Evolutionary conservation across 164 flowering plant species (phyloP).

Genomic region (Macadamia integrifolia): DNA sequence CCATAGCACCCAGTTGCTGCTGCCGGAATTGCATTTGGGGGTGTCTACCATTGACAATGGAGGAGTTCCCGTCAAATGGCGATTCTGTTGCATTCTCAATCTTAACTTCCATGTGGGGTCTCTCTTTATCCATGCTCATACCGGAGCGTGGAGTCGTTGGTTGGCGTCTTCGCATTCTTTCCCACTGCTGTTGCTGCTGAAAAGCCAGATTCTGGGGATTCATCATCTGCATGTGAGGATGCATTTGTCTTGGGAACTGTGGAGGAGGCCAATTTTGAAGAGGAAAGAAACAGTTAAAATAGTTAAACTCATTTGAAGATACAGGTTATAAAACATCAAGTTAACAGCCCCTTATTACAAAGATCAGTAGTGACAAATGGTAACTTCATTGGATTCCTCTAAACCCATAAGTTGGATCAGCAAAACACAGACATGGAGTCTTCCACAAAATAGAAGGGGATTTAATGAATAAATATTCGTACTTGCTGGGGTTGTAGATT

Average conservation of each 20-base stretch:
- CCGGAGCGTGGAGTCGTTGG: slow-evolving; percentile 44
- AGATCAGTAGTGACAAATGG: neutral
- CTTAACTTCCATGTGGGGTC: slow-evolving; percentile 75
- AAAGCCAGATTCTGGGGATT: slow-evolving; percentile 49
- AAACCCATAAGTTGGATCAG: neutral
- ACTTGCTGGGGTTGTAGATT: slow-evolving; percentile 68
- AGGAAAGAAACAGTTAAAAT: slow-evolving; percentile 1
- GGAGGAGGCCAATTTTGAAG: neutral
- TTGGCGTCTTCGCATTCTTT: slow-evolving; percentile 51
- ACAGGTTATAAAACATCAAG: neutral
- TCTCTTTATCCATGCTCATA: slow-evolving; percentile 56
- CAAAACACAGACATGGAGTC: neutral
- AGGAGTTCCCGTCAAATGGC: slow-evolving; percentile 50
- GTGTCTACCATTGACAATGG: slow-evolving; percentile 36
- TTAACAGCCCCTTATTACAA: neutral
- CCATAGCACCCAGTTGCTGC: slow-evolving; percentile 62
- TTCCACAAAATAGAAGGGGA: neutral
- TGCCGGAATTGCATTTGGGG: slow-evolving; percentile 62
- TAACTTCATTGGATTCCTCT: neutral
- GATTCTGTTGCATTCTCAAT: slow-evolving; percentile 61
- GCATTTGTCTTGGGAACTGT: slow-evolving; percentile 51
- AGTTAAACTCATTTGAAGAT: neutral
- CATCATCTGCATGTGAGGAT: slow-evolving; percentile 37
- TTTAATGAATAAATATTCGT: neutral
- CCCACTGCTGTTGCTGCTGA: slow-evolving; percentile 73